phyloP scores from a whole-genome alignment of 148 eudicot species.

The Silene uniflora region DNA sequence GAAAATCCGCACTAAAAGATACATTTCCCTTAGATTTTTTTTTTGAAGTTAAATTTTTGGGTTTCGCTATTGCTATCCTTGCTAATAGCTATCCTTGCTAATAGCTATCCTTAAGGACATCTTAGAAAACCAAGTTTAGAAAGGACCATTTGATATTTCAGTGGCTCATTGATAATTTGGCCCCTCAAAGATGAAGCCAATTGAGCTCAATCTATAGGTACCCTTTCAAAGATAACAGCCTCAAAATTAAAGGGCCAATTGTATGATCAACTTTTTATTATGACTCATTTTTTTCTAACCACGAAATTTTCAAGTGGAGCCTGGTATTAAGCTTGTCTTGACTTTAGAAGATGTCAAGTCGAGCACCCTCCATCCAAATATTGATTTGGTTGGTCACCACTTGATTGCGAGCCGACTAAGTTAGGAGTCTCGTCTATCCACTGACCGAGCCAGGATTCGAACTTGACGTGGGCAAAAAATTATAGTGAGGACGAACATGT shows the following conservation, averaged over 20 bases:
- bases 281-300: not conserved
- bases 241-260: not conserved
- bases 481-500: too few species aligned
- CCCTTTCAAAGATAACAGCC: not conserved
- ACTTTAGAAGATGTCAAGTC: not conserved
- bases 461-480: too few species aligned
- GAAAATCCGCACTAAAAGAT: too few species aligned
- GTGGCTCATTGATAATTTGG: constrained; percentile 4
- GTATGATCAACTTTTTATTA: not conserved
- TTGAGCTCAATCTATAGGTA: not conserved
- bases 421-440: too few species aligned
- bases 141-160: not conserved
- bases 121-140: not conserved
- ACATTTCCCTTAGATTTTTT: too few species aligned
- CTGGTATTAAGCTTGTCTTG: not conserved
- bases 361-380: not conserved
- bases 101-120: not conserved
- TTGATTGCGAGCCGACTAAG: constrained; percentile 7
- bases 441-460: too few species aligned
- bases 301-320: not conserved
- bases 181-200: not conserved
- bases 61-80: not conserved
- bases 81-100: too few species aligned
- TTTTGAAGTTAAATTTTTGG: too few species aligned
- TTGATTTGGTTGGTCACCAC: not conserved